Evolutionary conservation across 768 basidiomycete genomes (phyloP).

Genomic region (Xanthoconium stramineum): DNA sequence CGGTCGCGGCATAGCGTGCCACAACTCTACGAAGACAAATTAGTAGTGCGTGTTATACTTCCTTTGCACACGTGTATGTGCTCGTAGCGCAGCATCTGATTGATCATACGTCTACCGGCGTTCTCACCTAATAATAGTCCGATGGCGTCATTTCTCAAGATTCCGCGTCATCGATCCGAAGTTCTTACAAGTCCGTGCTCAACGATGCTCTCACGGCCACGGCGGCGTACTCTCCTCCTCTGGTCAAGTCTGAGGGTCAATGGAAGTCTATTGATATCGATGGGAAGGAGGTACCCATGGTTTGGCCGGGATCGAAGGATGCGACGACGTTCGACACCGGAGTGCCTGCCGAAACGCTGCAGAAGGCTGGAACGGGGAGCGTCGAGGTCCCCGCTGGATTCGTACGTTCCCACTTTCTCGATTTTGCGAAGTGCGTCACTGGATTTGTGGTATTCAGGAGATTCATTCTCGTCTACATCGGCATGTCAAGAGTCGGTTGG

Average conservation of each 20-base stretch:
- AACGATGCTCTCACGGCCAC: constrained; percentile 56
- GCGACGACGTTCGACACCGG: constrained; percentile 70
- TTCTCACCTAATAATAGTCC: constrained; percentile 10
- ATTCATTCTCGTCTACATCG: constrained; percentile 76
- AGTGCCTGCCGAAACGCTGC: constrained; percentile 48
- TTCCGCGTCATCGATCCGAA: constrained; percentile 50
- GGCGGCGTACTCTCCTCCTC: constrained; percentile 44
- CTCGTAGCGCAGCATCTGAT: neutral
- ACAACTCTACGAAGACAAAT: constrained; percentile 73
- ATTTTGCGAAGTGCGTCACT: neutral
- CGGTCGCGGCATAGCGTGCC: constrained; percentile 74
- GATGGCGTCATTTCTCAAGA: constrained; percentile 44
- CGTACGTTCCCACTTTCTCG: constrained; percentile 41
- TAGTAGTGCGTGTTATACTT: constrained; percentile 50
- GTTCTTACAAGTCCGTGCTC: constrained; percentile 58
- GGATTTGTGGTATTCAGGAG: constrained; percentile 43
- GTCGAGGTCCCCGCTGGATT: constrained; percentile 58
- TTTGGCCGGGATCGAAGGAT: constrained; percentile 57
- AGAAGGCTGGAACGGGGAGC: constrained; percentile 63
- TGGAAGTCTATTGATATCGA: constrained; percentile 45
- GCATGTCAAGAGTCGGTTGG: constrained; percentile 75
- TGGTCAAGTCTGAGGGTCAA: constrained; percentile 59
- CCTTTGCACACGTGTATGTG: neutral
- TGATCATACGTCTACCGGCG: neutral
- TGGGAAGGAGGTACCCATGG: constrained; percentile 25